These are phyloP conservation scores for Fusarium pseudocircinatum DNA, from an alignment of 2,329 filamentous ascomycete species.

Conservation along the genomic window DNA sequence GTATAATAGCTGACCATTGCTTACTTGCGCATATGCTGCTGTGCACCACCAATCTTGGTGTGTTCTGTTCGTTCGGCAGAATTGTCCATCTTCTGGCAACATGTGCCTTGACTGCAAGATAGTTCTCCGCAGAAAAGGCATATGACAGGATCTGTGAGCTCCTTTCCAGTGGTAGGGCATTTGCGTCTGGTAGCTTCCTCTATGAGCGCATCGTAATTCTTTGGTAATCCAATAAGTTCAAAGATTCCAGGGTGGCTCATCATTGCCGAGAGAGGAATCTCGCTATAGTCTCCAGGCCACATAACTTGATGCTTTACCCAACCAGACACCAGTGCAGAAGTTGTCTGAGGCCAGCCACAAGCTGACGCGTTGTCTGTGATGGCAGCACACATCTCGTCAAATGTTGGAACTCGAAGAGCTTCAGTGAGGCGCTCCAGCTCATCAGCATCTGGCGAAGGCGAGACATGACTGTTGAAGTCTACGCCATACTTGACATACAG, in stretches of 20 bases:
- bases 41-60: slow-evolving; percentile 78
- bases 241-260: slow-evolving; percentile 89
- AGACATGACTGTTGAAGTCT: slow-evolving; percentile 79
- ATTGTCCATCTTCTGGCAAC: slow-evolving; percentile 77
- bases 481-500: slow-evolving; percentile 90
- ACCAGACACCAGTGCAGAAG: slow-evolving; percentile 62
- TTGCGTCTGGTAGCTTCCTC: slow-evolving; percentile 86
- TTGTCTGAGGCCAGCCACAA: slow-evolving; percentile 61
- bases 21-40: slow-evolving; percentile 88
- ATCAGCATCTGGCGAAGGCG: slow-evolving; percentile 70
- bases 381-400: slow-evolving; percentile 79
- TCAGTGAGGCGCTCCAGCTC: slow-evolving; percentile 86
- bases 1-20: slow-evolving; percentile 46
- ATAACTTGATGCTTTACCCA: slow-evolving; percentile 77
- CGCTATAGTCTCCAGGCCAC: slow-evolving; percentile 47
- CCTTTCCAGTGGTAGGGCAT: slow-evolving; percentile 91
- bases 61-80: slow-evolving; percentile 53
- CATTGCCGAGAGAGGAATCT: slow-evolving; percentile 55
- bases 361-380: slow-evolving; percentile 57
- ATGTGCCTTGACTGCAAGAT: slow-evolving; percentile 93
- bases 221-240: slow-evolving; percentile 90
- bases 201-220: slow-evolving; percentile 90
- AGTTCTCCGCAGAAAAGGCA: slow-evolving; percentile 98
- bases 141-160: slow-evolving; percentile 88
- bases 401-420: slow-evolving; percentile 76